Evolutionary conservation across 192 early-diverging fungal species (phyloP).

Genomic region (Coemansia sp.): DNA sequence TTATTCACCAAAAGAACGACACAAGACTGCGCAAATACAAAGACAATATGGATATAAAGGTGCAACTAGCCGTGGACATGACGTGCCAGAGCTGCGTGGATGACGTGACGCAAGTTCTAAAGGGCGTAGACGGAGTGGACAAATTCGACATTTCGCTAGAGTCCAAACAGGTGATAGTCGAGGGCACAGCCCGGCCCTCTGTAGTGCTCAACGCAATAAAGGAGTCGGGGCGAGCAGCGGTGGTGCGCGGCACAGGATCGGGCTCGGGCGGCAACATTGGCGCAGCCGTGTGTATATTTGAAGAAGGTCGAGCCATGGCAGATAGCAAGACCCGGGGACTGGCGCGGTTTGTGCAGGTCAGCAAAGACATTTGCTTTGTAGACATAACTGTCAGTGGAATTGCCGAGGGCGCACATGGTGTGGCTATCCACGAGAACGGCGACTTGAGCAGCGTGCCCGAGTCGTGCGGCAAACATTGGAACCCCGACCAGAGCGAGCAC

Average conservation of each 20-base stretch:
- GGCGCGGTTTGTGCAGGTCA: slow-evolving; percentile 80
- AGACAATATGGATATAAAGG: slow-evolving; percentile 47
- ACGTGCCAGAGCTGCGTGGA: slow-evolving; percentile 78
- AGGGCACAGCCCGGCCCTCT: slow-evolving; percentile 60
- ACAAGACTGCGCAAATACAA: background rate
- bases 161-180: slow-evolving; percentile 73
- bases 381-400: slow-evolving; percentile 77
- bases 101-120: slow-evolving; percentile 63
- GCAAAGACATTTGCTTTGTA: slow-evolving; percentile 67
- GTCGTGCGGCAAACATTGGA: slow-evolving; percentile 47
- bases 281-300: slow-evolving; percentile 91
- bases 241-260: slow-evolving; percentile 77
- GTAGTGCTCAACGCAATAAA: slow-evolving; percentile 63
- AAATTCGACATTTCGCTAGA: slow-evolving; percentile 66
- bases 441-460: slow-evolving; percentile 62
- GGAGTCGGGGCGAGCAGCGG: slow-evolving; percentile 69
- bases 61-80: slow-evolving; percentile 87
- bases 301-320: slow-evolving; percentile 52
- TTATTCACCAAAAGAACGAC: background rate
- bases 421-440: slow-evolving; percentile 78
- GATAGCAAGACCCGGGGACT: slow-evolving; percentile 57
- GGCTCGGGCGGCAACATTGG: slow-evolving; percentile 61
- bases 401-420: slow-evolving; percentile 62
- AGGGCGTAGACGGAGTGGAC: slow-evolving; percentile 57
- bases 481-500: slow-evolving; percentile 23